Conservation (phyloP, 1,139 yeast species). For the Yamadazyma epiphylla region DNA sequence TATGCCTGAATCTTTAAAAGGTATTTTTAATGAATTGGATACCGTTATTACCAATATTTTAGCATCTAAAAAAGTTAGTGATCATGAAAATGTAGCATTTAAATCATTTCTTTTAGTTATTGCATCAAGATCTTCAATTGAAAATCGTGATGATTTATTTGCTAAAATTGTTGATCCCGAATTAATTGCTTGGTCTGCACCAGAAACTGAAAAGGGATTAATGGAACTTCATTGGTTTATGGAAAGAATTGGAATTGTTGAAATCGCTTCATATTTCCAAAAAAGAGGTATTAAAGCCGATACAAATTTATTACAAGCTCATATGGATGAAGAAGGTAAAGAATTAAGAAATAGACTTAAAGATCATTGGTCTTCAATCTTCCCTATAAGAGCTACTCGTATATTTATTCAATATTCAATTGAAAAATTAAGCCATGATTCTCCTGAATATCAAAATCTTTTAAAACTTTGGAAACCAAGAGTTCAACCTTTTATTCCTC, state of each 20-base stretch:
- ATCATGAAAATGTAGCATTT: constrained; percentile 91
- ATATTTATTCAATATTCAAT: constrained; percentile 93
- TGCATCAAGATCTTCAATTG: constrained; percentile 78
- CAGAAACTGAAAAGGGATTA: constrained; percentile 84
- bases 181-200: constrained; percentile 87
- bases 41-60: constrained; percentile 72
- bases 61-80: constrained; percentile 68
- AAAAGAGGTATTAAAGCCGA: constrained; percentile 74
- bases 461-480: constrained; percentile 88
- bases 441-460: constrained; percentile 70
- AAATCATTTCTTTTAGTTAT: constrained; percentile 88
- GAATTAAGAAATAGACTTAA: constrained; percentile 70
- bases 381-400: constrained; percentile 94
- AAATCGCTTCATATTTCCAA: constrained; percentile 86
- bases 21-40: constrained; percentile 78
- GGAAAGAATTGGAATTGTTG: constrained; percentile 94
- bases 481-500: constrained; percentile 87
- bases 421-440: constrained; percentile 78
- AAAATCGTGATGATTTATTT: constrained; percentile 69
- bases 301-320: constrained; percentile 70
- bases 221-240: constrained; percentile 93
- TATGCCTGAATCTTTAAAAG: constrained; percentile 87
- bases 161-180: constrained; percentile 91
- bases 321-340: constrained; percentile 91
- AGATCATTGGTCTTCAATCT: constrained; percentile 89